Evolutionary conservation across 2,329 filamentous ascomycete genomes (phyloP).

Genomic region (Plectosphaerella cucumerina): DNA sequence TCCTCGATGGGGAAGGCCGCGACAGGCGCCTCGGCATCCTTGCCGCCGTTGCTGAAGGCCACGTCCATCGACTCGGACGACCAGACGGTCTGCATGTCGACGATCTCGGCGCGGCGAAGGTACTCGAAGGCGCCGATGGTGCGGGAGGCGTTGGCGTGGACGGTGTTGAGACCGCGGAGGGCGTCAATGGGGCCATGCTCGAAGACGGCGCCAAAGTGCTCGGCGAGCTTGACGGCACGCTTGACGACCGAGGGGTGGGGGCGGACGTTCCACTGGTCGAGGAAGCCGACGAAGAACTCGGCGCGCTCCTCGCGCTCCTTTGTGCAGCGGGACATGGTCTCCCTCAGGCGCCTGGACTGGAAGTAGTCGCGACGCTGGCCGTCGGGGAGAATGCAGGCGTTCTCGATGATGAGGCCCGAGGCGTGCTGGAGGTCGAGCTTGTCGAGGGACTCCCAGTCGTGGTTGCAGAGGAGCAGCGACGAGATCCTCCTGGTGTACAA

Average conservation of each 20-base stretch:
- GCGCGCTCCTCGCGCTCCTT: slow-evolving; percentile 24
- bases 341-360: slow-evolving; percentile 28
- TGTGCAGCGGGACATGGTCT: slow-evolving; percentile 21
- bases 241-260: slow-evolving; percentile 28
- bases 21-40: background rate
- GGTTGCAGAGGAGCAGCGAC: slow-evolving; percentile 16
- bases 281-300: slow-evolving; percentile 31
- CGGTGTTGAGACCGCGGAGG: background rate
- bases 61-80: slow-evolving; percentile 16
- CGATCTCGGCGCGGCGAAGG: slow-evolving; percentile 24
- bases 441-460: slow-evolving; percentile 14
- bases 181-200: slow-evolving; percentile 21
- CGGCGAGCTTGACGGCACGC: slow-evolving; percentile 29
- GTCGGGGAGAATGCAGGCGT: slow-evolving; percentile 33
- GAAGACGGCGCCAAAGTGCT: slow-evolving; percentile 28
- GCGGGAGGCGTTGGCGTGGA: slow-evolving; percentile 7
- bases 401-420: slow-evolving; percentile 34
- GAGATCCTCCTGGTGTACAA: slow-evolving; percentile 2
- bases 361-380: slow-evolving; percentile 39
- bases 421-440: slow-evolving; percentile 24
- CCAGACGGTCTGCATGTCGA: slow-evolving; percentile 10
- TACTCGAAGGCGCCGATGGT: slow-evolving; percentile 30
- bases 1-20: slow-evolving; percentile 15
- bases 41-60: slow-evolving; percentile 11
- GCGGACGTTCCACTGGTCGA: slow-evolving; percentile 26